phyloP scores from a whole-genome alignment of 139 green algal species.

The Picochlorum sp. region DNA sequence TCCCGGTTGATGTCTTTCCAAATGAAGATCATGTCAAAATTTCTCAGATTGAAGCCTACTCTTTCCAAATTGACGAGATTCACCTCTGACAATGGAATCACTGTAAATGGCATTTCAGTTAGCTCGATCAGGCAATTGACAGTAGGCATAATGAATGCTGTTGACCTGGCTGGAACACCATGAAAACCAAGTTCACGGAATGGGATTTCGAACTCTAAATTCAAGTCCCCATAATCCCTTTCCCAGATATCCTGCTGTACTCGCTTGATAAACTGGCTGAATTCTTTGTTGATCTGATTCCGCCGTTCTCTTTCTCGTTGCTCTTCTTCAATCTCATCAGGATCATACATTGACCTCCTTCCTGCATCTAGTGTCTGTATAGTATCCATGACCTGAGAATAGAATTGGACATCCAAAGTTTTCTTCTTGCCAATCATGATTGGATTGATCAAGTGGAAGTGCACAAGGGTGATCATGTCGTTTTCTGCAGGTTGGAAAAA shows the following conservation, averaged over 20 bases:
- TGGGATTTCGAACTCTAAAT: constrained; percentile 96
- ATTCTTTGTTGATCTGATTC: constrained; percentile 89
- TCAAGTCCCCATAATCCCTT: constrained; percentile 58
- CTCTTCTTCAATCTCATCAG: constrained; percentile 99
- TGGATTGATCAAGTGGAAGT: constrained; percentile 96
- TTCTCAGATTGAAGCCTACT: constrained; percentile 96
- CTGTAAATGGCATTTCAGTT: constrained; percentile 89
- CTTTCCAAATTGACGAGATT: constrained; percentile 97
- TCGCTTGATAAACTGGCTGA: constrained; percentile 59
- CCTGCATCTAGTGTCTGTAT: constrained; percentile 87
- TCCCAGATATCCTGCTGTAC: constrained; percentile 80
- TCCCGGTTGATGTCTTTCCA: constrained; percentile 85
- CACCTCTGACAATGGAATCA: constrained; percentile 75
- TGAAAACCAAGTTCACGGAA: constrained; percentile 94
- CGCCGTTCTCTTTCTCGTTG: constrained; percentile 86
- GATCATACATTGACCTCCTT: constrained; percentile 79
- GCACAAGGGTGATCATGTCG: constrained; percentile 93
- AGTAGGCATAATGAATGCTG: constrained; percentile 80
- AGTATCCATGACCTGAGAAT: constrained; percentile 88
- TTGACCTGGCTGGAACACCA: constrained; percentile 75
- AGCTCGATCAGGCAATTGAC: constrained; percentile 97
- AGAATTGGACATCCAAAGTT: constrained; percentile 96
- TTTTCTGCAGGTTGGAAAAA: constrained; percentile 93
- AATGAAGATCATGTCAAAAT: constrained; percentile 97
- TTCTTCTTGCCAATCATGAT: constrained; percentile 99